Conservation (phyloP, 495 filamentous ascomycete genomes). For the Xylaria acuta region DNA sequence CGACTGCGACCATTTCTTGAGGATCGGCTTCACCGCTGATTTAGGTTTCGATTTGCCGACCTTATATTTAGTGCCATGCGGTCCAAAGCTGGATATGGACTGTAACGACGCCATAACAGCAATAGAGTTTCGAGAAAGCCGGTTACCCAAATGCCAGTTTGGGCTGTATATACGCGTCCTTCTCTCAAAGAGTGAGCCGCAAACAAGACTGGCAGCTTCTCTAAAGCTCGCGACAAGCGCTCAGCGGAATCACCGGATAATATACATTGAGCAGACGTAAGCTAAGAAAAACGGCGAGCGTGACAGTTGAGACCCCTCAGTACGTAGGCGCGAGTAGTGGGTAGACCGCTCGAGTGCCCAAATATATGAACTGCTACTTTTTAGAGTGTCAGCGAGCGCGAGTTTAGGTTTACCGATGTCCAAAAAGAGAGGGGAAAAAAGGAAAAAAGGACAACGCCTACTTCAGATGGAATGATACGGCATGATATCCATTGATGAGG, state of each 20-base stretch:
- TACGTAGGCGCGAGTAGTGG: slow-evolving; percentile 2
- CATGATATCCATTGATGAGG: slow-evolving; percentile 19
- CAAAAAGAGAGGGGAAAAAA: too few species aligned
- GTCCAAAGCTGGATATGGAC: slow-evolving; percentile 37
- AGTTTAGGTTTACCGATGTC: not conserved
- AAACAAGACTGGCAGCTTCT: slow-evolving; percentile 5
- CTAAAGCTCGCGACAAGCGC: slow-evolving; percentile 21
- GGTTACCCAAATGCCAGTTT: slow-evolving; percentile 3
- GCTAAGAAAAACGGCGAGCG: not conserved
- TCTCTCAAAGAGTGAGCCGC: not conserved
- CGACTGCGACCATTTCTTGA: slow-evolving; percentile 59
- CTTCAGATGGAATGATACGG: slow-evolving; percentile 7
- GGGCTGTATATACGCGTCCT: slow-evolving; percentile 14
- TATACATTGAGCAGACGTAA: slow-evolving; percentile 35
- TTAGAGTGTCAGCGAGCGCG: slow-evolving; percentile 3
- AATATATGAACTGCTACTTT: not conserved
- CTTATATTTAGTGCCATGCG: slow-evolving; percentile 42
- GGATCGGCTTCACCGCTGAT: slow-evolving; percentile 59
- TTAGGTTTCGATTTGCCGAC: slow-evolving; percentile 50
- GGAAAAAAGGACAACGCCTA: slow-evolving; percentile 7
- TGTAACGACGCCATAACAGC: slow-evolving; percentile 47
- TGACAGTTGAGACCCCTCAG: not conserved
- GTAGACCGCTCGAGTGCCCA: not conserved
- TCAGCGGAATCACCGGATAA: slow-evolving; percentile 39
- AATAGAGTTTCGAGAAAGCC: not conserved